Evolutionary conservation across 495 filamentous ascomycete genomes (phyloP).

Genomic region (Tuber brumale): DNA sequence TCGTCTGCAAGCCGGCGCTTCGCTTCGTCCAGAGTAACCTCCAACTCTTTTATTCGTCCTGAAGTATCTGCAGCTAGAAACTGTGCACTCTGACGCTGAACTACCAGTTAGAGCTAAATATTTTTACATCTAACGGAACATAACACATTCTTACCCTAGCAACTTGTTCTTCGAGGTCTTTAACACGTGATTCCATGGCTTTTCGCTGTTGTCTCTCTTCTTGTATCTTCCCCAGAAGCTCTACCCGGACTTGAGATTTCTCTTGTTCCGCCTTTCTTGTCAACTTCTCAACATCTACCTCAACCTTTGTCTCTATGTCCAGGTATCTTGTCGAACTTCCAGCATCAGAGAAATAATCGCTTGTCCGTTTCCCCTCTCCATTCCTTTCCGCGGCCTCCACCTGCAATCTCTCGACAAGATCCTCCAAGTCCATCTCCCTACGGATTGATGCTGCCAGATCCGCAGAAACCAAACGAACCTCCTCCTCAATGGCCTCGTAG

Average conservation of each 20-base stretch:
- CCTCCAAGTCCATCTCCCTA: constrained; percentile 94
- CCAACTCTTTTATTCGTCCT: constrained; percentile 64
- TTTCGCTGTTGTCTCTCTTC: constrained; percentile 71
- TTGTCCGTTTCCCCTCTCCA: constrained; percentile 69
- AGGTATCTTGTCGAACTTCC: constrained; percentile 74
- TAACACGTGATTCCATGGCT: constrained; percentile 71
- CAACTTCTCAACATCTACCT: constrained; percentile 77
- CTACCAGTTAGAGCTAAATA: constrained; percentile 7
- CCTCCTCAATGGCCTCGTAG: constrained; percentile 79
- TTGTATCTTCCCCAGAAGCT: constrained; percentile 73
- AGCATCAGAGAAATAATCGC: constrained; percentile 96
- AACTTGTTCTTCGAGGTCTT: constrained; percentile 68
- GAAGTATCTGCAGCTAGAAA: constrained; percentile 48
- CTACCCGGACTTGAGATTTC: constrained; percentile 76
- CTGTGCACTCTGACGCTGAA: constrained; percentile 45
- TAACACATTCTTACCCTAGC: constrained; percentile 21
- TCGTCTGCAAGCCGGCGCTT: constrained; percentile 78
- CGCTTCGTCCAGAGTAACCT: constrained; percentile 69
- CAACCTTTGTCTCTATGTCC: constrained; percentile 53
- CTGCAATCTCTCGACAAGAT: constrained; percentile 81
- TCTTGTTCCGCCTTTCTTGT: constrained; percentile 84
- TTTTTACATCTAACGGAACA: constrained; percentile 37
- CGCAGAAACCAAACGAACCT: constrained; percentile 83
- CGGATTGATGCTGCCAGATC: constrained; percentile 88
- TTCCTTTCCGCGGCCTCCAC: constrained; percentile 58